phyloP scores from a whole-genome alignment of 148 eudicot species.

The Chenopodium suecicum region DNA sequence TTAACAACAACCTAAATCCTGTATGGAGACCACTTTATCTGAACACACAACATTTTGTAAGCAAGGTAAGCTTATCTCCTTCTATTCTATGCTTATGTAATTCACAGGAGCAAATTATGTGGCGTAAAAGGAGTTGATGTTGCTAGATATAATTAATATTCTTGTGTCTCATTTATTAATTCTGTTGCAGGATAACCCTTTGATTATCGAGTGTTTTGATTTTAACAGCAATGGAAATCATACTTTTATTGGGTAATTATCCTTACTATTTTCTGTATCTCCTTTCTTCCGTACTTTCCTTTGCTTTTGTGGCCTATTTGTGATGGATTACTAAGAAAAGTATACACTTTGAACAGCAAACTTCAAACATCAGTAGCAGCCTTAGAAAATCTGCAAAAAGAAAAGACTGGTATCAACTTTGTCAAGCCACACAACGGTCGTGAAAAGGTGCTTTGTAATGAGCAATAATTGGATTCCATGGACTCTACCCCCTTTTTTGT shows the following conservation, averaged over 20 bases:
- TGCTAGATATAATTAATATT: neutral
- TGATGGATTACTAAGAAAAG: neutral
- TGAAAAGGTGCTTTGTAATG: conserved; percentile 57
- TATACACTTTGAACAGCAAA: conserved; percentile 46
- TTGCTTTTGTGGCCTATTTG: neutral
- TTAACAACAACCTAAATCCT: conserved; percentile 83
- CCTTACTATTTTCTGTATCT: neutral
- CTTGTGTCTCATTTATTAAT: neutral
- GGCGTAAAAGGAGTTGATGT: neutral
- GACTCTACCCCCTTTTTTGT: neutral
- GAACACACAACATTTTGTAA: conserved; percentile 70
- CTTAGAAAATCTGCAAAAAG: conserved; percentile 59
- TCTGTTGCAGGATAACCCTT: conserved; percentile 66
- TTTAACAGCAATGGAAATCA: conserved; percentile 78
- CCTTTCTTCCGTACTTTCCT: neutral
- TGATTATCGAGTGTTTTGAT: conserved; percentile 85
- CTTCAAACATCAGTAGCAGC: conserved; percentile 71
- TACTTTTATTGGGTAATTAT: conserved; percentile 66
- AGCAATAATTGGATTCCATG: neutral
- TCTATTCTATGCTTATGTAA: conserved; percentile 2
- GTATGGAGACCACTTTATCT: conserved; percentile 76
- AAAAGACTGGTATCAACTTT: conserved; percentile 56
- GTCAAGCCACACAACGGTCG: conserved; percentile 46
- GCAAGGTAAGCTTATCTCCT: conserved; percentile 56
- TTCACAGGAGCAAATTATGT: neutral